phyloP scores from a whole-genome alignment of 2,329 filamentous ascomycete species.

The Stachybotrys echinatus region DNA sequence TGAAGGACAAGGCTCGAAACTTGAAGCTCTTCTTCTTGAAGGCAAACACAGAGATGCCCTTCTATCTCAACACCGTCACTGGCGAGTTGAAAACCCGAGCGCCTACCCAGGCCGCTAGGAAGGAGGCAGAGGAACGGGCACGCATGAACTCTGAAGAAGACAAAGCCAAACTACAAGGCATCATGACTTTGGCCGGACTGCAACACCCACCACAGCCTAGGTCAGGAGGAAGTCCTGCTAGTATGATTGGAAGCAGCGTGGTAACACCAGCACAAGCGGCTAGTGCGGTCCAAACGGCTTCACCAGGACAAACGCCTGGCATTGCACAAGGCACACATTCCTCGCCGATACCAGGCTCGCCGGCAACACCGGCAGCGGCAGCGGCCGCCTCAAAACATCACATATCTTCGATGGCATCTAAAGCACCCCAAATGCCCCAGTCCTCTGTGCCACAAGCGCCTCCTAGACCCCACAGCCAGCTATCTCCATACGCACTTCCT shows the following conservation, averaged over 20 bases:
- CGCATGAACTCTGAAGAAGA: constrained; percentile 55
- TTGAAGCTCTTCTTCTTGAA: constrained; percentile 89
- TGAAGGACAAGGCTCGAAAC: constrained; percentile 89
- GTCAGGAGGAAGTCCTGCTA: constrained; percentile 14
- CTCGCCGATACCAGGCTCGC: constrained; percentile 2
- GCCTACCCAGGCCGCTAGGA: constrained; percentile 65
- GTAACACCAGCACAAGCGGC: constrained; percentile 27
- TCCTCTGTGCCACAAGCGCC: constrained; percentile 19
- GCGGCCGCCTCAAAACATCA: constrained; percentile 5
- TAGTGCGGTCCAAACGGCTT: constrained; percentile 19
- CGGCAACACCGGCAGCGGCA: background rate
- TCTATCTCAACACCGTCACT: constrained; percentile 81
- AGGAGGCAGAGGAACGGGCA: constrained; percentile 61
- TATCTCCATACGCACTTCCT: constrained; percentile 2
- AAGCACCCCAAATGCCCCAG: constrained; percentile 23
- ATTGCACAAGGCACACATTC: constrained; percentile 12
- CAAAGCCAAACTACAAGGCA: constrained; percentile 54
- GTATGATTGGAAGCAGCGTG: constrained; percentile 19
- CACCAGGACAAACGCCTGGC: constrained; percentile 6
- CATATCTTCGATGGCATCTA: constrained; percentile 12
- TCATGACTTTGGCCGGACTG: constrained; percentile 50
- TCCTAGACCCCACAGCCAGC: constrained; percentile 13
- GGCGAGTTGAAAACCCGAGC: constrained; percentile 84
- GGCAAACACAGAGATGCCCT: constrained; percentile 84
- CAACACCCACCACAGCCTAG: constrained; percentile 33